These are phyloP conservation scores for Conoideocrella luteorostrata DNA, from an alignment of 2,329 filamentous ascomycete species.

Conservation along the genomic window DNA sequence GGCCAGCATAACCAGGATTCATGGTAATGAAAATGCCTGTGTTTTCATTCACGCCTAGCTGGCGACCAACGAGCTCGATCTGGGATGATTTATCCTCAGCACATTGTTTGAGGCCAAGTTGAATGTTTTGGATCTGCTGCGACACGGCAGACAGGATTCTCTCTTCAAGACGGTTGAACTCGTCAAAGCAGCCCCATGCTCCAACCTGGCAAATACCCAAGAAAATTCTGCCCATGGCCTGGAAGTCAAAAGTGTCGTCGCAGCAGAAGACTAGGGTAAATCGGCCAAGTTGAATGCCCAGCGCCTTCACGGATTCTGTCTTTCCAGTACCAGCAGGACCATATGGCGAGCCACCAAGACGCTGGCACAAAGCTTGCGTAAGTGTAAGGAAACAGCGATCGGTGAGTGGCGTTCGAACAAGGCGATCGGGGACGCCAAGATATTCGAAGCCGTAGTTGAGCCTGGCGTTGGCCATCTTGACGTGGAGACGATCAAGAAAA, in stretches of 20 bases:
- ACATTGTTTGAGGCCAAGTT: slow-evolving; percentile 84
- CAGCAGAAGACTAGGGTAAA: slow-evolving; percentile 99
- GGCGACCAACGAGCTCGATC: slow-evolving; percentile 90
- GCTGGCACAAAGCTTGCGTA: slow-evolving; percentile 90
- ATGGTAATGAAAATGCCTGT: slow-evolving; percentile 99
- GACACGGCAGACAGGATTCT: slow-evolving; percentile 96
- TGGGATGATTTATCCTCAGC: slow-evolving; percentile 75
- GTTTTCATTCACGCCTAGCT: slow-evolving; percentile 81
- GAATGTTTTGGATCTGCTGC: slow-evolving; percentile 98
- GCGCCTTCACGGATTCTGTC: slow-evolving; percentile 96
- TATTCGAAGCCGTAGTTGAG: slow-evolving; percentile 98
- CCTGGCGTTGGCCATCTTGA: slow-evolving; percentile 95
- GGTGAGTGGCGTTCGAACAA: slow-evolving; percentile 93
- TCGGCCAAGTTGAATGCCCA: slow-evolving; percentile 90
- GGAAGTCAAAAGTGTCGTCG: slow-evolving; percentile 99
- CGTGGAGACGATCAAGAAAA: slow-evolving; percentile 71
- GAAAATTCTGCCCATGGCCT: slow-evolving; percentile 99
- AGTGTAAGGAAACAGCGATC: slow-evolving; percentile 98
- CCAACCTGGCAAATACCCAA: slow-evolving; percentile 98
- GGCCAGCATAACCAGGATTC: slow-evolving; percentile 98
- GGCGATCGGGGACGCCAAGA: slow-evolving; percentile 87
- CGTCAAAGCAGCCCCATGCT: slow-evolving; percentile 99
- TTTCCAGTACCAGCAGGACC: slow-evolving; percentile 97
- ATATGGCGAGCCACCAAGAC: slow-evolving; percentile 93
- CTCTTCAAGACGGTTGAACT: slow-evolving; percentile 98